Evolutionary conservation across 75 land plant genomes (phyloP).

Genomic region (Pinus taeda): DNA sequence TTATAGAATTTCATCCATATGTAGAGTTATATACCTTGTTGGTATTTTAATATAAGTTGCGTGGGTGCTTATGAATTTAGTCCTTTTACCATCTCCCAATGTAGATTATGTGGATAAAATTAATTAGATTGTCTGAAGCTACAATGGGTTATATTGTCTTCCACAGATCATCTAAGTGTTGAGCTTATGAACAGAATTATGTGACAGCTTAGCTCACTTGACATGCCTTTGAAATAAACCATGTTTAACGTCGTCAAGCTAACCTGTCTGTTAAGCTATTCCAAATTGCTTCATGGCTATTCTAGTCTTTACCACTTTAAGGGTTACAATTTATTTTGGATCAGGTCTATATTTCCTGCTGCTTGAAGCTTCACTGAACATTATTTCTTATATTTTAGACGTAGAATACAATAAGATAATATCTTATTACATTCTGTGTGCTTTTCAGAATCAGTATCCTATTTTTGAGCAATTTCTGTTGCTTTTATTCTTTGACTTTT

Average conservation of each 20-base stretch:
- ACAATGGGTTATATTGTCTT: too few species aligned
- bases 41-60: too few species aligned
- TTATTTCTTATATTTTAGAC: neutral
- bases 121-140: too few species aligned
- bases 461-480: too few species aligned
- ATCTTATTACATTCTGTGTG: neutral
- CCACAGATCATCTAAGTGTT: too few species aligned
- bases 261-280: neutral
- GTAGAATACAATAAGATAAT: neutral
- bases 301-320: neutral
- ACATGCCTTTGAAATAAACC: neutral
- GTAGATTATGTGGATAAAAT: too few species aligned
- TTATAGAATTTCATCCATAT: too few species aligned
- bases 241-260: neutral
- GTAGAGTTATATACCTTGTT: too few species aligned
- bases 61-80: too few species aligned
- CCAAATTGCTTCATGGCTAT: neutral
- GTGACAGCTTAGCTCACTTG: neutral
- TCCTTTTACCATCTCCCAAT: too few species aligned
- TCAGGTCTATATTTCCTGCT: neutral
- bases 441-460: neutral
- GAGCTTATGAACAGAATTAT: too few species aligned
- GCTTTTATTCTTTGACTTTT: too few species aligned
- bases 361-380: neutral
- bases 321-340: neutral